These are phyloP conservation scores for Lactarius sanguifluus DNA, from an alignment of 768 basidiomycete genomes.

Conservation along the genomic window DNA sequence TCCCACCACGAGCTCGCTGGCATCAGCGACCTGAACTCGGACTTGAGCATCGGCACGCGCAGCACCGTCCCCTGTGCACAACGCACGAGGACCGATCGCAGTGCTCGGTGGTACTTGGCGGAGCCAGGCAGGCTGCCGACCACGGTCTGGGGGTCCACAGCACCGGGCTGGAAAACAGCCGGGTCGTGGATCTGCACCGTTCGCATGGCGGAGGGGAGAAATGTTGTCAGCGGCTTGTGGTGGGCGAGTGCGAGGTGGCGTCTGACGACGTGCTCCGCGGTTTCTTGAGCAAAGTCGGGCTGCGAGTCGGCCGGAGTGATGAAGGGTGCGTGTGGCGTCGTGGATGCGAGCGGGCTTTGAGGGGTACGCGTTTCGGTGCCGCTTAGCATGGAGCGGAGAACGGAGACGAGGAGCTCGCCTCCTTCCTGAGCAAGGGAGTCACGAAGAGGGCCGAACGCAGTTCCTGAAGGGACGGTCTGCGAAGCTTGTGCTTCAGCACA, in stretches of 20 bases:
- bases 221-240: constrained; percentile 44
- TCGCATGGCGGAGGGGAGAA: constrained; percentile 30
- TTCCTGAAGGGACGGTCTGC: constrained; percentile 53
- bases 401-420: constrained; percentile 67
- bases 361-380: constrained; percentile 46
- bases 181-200: constrained; percentile 36
- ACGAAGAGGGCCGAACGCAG: constrained; percentile 56
- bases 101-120: constrained; percentile 44
- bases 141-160: constrained; percentile 17
- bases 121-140: constrained; percentile 40
- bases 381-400: constrained; percentile 60
- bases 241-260: constrained; percentile 66
- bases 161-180: not conserved
- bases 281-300: constrained; percentile 57
- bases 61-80: constrained; percentile 56
- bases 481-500: not conserved
- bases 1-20: constrained; percentile 77
- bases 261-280: constrained; percentile 54
- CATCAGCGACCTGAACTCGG: constrained; percentile 56
- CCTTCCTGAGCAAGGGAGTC: constrained; percentile 60
- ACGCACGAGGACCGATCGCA: constrained; percentile 48
- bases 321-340: constrained; percentile 53
- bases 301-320: constrained; percentile 54
- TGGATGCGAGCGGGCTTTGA: constrained; percentile 10
- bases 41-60: constrained; percentile 56